These are phyloP conservation scores for Amniculicola lignicola DNA, from an alignment of 495 filamentous ascomycete species.

Conservation along the genomic window DNA sequence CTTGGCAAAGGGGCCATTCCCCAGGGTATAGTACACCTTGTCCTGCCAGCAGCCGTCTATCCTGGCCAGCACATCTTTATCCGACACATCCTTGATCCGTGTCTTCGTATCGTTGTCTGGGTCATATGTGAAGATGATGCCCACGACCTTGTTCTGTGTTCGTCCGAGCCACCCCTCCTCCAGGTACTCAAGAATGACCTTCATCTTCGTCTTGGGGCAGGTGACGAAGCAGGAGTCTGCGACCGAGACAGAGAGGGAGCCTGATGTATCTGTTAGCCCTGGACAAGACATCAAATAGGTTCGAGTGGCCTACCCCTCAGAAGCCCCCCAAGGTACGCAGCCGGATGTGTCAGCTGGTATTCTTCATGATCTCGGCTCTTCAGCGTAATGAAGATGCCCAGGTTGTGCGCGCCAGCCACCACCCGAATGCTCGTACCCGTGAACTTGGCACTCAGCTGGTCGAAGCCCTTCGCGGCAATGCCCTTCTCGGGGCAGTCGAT, in stretches of 20 bases:
- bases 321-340: conserved; percentile 86
- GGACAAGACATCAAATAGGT: background rate
- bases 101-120: conserved; percentile 72
- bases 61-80: conserved; percentile 76
- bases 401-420: conserved; percentile 84
- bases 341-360: conserved; percentile 91
- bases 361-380: conserved; percentile 77
- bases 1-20: conserved; percentile 46
- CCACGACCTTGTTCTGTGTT: conserved; percentile 85
- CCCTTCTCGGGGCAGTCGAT: conserved; percentile 91
- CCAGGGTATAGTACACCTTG: conserved; percentile 61
- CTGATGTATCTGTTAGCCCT: conserved; percentile 13
- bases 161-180: conserved; percentile 95
- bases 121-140: conserved; percentile 85
- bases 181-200: conserved; percentile 84
- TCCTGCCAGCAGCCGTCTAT: conserved; percentile 82
- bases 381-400: conserved; percentile 91
- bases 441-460: conserved; percentile 96
- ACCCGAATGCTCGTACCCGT: conserved; percentile 93
- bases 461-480: conserved; percentile 82
- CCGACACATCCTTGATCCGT: conserved; percentile 78
- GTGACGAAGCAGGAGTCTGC: conserved; percentile 82
- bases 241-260: conserved; percentile 74
- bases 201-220: conserved; percentile 81
- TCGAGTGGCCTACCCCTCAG: conserved; percentile 62